Base-by-base conservation (phyloP, 169 alveolate genomes). In the Perkinsus marinus region DNA sequence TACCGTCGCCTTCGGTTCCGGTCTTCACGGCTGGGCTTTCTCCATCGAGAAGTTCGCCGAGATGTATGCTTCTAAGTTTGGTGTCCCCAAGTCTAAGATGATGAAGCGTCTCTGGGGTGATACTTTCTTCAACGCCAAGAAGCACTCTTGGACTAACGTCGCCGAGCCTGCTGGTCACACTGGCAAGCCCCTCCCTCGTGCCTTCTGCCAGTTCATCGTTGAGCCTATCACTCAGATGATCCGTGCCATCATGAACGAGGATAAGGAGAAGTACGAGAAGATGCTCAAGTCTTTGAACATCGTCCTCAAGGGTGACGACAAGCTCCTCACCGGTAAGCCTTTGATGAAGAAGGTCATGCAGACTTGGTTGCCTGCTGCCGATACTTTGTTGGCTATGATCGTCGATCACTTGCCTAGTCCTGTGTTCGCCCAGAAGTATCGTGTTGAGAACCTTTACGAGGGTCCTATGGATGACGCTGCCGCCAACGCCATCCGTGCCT, bases 331-430 rank as follows among this genome's bases (percentile, higher is more conserved):
- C 6, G 99, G 99, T 94, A 99, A 99, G 96, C 98, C 98, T 39
- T 96, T 98, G 92, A 95, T 99, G 94, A 98, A 98, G 97, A 97
- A 98, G 46, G 99, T 98, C 92, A 98, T 98, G 99, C 99, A 98
- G 96, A 96, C 98, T 92, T 99, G 99, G 99, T 95, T 98, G 93
- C 99, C 99, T 90, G 99, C 99, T 46, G 99, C 99, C 39, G 99
- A 99, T 94, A 98, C 99, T 39, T 95, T 99, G 90, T 95, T 98
- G 92, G 99, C 98, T 94, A 99, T 98, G 99, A 98, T 99, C 93
- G 99, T 98, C 94, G 94, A 98, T 91, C 99, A 98, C 96, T 94
- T 98, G 93, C 99, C 99, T 38, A 98, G 99, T 90, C 99, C 99
- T 43, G 97, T 96, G 91, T 96, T 90, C 69, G 99, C 99, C 0